phyloP scores from a whole-genome alignment of 179 eudicot species.

The Beta macrorhiza region DNA sequence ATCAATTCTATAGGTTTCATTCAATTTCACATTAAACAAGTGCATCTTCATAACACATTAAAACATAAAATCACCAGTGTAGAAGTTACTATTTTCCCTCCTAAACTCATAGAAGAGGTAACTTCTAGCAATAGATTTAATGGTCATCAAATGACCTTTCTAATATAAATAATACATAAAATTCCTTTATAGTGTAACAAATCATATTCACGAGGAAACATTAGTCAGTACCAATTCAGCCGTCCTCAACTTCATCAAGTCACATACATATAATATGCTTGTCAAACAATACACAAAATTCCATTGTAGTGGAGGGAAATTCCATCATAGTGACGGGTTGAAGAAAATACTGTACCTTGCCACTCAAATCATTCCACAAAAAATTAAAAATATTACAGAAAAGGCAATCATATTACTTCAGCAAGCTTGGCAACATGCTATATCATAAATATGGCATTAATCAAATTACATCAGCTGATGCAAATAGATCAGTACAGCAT shows the following conservation, averaged over 20 bases:
- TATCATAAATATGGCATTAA: not conserved
- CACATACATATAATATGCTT: not conserved
- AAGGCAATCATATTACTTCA: not conserved
- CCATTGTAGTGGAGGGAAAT: not conserved
- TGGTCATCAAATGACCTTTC: too few species aligned
- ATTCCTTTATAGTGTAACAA: not conserved
- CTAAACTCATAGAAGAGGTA: too few species aligned
- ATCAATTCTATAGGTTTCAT: too few species aligned
- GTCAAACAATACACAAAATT: not conserved
- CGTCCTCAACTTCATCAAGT: not conserved
- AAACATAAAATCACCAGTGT: too few species aligned
- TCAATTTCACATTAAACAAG: too few species aligned
- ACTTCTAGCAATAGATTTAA: too few species aligned
- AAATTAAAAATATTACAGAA: not conserved
- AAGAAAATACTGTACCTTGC: not conserved
- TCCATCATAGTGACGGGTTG: not conserved
- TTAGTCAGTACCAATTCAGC: too few species aligned
- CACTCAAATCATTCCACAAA: not conserved
- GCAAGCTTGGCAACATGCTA: slow-evolving; percentile 11
- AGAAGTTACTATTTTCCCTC: too few species aligned
- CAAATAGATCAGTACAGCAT: not conserved
- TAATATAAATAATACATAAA: not conserved
- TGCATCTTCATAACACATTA: too few species aligned
- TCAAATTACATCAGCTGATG: slow-evolving; percentile 6
- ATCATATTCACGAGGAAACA: not conserved